These are phyloP conservation scores for Microbotryum lychnidis-dioicae DNA, from an alignment of 1,284 basidiomycete genomes.

Conservation along the genomic window DNA sequence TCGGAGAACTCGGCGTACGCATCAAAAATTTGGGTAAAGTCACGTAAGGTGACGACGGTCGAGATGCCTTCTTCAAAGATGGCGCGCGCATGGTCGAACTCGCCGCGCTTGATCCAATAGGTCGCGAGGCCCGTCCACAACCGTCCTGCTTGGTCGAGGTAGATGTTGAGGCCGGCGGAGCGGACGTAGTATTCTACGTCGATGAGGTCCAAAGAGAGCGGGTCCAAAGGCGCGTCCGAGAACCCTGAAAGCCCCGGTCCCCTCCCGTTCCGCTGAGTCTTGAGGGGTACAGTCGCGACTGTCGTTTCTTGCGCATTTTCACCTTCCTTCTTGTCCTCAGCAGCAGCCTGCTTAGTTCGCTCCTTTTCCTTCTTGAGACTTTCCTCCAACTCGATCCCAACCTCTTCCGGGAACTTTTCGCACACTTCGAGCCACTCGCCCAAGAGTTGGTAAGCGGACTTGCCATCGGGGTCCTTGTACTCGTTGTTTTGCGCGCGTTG, in stretches of 20 bases:
- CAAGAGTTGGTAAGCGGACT: constrained; percentile 90
- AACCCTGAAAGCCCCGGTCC: not conserved
- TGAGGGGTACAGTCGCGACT: constrained; percentile 44
- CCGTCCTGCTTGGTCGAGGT: constrained; percentile 92
- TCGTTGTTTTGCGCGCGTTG: constrained; percentile 66
- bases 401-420: constrained; percentile 82
- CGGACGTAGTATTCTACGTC: constrained; percentile 80
- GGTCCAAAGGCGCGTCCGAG: constrained; percentile 11
- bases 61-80: constrained; percentile 78
- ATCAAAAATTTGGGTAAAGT: constrained; percentile 98
- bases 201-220: constrained; percentile 61
- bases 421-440: constrained; percentile 88
- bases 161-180: constrained; percentile 74
- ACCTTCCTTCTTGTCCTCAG: constrained; percentile 29
- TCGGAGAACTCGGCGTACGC: constrained; percentile 92
- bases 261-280: constrained; percentile 25
- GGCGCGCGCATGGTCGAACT: constrained; percentile 75
- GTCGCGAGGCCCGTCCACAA: constrained; percentile 95
- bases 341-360: constrained; percentile 10
- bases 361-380: constrained; percentile 34
- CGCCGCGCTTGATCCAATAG: constrained; percentile 95
- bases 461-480: constrained; percentile 82
- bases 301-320: not conserved
- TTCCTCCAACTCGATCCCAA: constrained; percentile 79
- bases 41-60: constrained; percentile 82